Evolutionary conservation across 306 rosid genomes (phyloP), one percentile per base, ranked within the genome.

Genomic region (Cucurbita argyrosperma): DNA sequence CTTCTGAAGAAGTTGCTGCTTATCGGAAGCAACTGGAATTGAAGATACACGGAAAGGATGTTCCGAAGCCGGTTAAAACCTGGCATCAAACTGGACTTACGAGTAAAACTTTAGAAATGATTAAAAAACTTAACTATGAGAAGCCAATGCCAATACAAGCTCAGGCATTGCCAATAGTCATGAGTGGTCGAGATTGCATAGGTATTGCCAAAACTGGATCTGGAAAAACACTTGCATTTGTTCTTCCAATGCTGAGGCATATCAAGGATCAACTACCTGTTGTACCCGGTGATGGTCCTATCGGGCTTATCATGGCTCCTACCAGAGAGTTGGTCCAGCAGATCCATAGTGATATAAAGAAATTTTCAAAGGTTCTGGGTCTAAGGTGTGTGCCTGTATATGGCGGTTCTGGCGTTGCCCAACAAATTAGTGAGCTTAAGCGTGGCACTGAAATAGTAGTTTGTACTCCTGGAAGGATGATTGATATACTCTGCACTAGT

Each of bases 401-500:
- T 64, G 98, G 98, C 76, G 98, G 96, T 74, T 92, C 98, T 77
- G 98, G 98, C 76, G 98, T 90, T 84, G 98, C 98, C 45, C 98
- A 90, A 80, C 98, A 92, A 84, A 92, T 92, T 52, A 92, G 98
- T 82, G 96, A 92, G 80, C 81, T 92, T 85, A 92, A 92, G 85
- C 96, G 96, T 46, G 98, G 98, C 65, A 69, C 96, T n/a, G 98
- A 92, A 82, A 88, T 92, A 71, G 98, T 92, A 45, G 98, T 90
- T 74, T 92, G 98, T 84, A 92, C 98, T 9, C 96, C 98, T 3
- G 98, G 98, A 66, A 90, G 96, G 83, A 92, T 92, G 98, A 92
- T 92, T 78, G 98, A 92, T 81, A 92, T 92, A 84, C 83, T 92
- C 7, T 90, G 98, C 81, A 92, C 98, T 59, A 92, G 98, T 72